phyloP scores from a whole-genome alignment of 495 filamentous ascomycete genomes.

The Podospora sp. region DNA sequence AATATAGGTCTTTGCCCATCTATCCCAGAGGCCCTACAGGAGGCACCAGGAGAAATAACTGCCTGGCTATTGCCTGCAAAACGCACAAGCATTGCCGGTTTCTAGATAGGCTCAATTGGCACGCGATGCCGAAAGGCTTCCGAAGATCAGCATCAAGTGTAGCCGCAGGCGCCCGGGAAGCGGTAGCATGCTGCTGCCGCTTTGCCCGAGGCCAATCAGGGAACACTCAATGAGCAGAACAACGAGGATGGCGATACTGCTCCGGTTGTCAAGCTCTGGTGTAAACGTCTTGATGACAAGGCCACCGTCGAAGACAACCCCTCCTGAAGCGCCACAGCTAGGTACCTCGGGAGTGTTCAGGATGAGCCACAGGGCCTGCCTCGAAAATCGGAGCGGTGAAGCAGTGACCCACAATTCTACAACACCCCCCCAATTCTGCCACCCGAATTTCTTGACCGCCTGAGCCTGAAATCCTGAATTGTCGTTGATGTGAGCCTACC shows the following conservation, averaged over 20 bases:
- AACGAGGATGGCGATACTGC: too few relatives aligned
- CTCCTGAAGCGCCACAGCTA: too few relatives aligned
- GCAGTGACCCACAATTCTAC: too few relatives aligned
- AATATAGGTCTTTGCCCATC: neutral
- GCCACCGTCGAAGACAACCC: too few relatives aligned
- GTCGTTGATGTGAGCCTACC: neutral
- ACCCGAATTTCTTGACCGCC: conserved; percentile 24
- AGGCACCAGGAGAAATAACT: neutral
- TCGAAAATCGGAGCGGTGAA: neutral
- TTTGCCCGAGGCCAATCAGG: too few relatives aligned
- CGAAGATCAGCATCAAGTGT: neutral
- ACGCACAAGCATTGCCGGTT: neutral
- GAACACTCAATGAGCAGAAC: too few relatives aligned
- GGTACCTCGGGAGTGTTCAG: too few relatives aligned
- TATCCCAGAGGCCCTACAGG: neutral
- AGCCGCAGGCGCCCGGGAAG: too few relatives aligned
- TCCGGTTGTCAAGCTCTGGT: too few relatives aligned
- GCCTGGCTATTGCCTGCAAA: neutral
- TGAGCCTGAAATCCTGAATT: neutral
- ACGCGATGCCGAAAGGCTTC: neutral
- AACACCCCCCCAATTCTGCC: conserved; percentile 25
- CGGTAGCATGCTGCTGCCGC: too few relatives aligned
- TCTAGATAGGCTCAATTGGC: conserved; percentile 11
- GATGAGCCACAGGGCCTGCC: neutral
- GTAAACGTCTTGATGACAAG: too few relatives aligned